Conservation (phyloP, 1,139 yeast genomes). For the Wickerhamiella infanticola region DNA sequence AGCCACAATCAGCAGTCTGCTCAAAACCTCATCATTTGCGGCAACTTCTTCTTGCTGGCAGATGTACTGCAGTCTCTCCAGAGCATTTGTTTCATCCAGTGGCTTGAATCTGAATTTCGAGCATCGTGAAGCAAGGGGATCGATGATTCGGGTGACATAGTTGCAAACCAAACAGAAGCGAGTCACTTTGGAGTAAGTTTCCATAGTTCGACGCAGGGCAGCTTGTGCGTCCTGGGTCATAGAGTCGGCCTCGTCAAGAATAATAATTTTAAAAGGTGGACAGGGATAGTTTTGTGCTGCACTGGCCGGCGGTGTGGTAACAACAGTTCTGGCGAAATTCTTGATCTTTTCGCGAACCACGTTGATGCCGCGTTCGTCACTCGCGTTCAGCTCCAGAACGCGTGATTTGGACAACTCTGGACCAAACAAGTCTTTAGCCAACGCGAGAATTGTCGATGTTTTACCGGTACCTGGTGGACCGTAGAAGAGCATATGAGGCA, state of each 20-base stretch:
- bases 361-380: conserved; percentile 91
- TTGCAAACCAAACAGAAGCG: conserved; percentile 90
- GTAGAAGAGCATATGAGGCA: conserved; percentile 80
- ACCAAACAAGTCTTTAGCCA: conserved; percentile 83
- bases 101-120: conserved; percentile 84
- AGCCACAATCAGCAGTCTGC: conserved; percentile 49
- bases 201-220: conserved; percentile 94
- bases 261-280: conserved; percentile 77
- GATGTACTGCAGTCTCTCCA: conserved; percentile 47
- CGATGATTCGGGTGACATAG: conserved; percentile 89
- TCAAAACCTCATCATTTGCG: conserved; percentile 36
- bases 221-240: conserved; percentile 98
- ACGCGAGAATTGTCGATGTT: conserved; percentile 81
- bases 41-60: conserved; percentile 35
- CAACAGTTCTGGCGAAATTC: conserved; percentile 76
- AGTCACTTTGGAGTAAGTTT: conserved; percentile 77
- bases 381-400: conserved; percentile 85
- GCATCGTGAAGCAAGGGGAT: conserved; percentile 91
- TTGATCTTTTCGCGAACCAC: conserved; percentile 85
- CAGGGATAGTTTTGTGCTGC: conserved; percentile 70
- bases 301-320: conserved; percentile 60
- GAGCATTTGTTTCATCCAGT: conserved; percentile 55
- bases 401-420: conserved; percentile 76
- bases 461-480: conserved; percentile 99
- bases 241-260: conserved; percentile 35